Conservation (phyloP, 306 rosid genomes). For the Dryas octopetala region DNA sequence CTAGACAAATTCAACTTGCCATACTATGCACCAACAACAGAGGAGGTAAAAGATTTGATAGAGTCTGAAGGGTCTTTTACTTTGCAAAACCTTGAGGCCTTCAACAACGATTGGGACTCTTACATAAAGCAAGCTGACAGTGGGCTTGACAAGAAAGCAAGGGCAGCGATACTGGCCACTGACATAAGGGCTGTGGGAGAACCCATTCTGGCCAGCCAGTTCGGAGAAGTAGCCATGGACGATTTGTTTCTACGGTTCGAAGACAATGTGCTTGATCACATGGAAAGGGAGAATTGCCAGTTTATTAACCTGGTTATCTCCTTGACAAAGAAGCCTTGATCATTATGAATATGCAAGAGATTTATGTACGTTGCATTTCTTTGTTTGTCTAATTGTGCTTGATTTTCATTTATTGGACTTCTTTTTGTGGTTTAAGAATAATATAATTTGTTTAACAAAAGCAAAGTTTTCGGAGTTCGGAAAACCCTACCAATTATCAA, state of each 20-base stretch:
- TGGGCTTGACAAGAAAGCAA: slow-evolving; percentile 18
- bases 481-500: too few species aligned
- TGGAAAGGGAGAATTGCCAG: slow-evolving; percentile 21
- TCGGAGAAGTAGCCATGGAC: slow-evolving; percentile 37
- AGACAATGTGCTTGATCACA: slow-evolving; percentile 20
- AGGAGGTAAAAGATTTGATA: slow-evolving; percentile 40
- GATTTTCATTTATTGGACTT: too few species aligned
- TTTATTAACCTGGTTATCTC: slow-evolving; percentile 16
- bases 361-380: too few species aligned
- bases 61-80: slow-evolving; percentile 37
- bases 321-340: slow-evolving; percentile 13
- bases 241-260: slow-evolving; percentile 39
- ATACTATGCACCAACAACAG: slow-evolving; percentile 24
- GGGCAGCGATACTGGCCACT: slow-evolving; percentile 23
- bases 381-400: too few species aligned
- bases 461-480: too few species aligned
- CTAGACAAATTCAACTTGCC: slow-evolving; percentile 39
- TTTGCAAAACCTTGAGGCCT: slow-evolving; percentile 16
- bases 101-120: slow-evolving; percentile 38
- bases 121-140: slow-evolving; percentile 15
- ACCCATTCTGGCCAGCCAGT: slow-evolving; percentile 34
- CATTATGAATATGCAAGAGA: not conserved
- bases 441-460: too few species aligned
- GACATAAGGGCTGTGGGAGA: slow-evolving; percentile 37
- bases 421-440: too few species aligned